These are phyloP conservation scores for Candida schatavii DNA, from an alignment of 805 yeast genomes.

Conservation along the genomic window DNA sequence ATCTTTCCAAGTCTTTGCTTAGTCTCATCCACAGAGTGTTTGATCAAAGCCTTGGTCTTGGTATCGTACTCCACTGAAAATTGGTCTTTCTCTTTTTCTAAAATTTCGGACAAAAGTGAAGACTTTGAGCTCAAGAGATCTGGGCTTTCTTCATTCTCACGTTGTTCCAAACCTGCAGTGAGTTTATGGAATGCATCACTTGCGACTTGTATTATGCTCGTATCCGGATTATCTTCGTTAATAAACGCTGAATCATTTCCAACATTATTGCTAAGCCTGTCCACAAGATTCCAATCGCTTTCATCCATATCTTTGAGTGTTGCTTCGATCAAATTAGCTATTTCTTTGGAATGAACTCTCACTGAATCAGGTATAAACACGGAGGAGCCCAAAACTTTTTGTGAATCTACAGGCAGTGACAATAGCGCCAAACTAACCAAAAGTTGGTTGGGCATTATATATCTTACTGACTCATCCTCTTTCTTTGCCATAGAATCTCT, in stretches of 20 bases:
- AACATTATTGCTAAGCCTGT: constrained; percentile 20
- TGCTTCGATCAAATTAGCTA: constrained; percentile 56
- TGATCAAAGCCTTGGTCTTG: constrained; percentile 10
- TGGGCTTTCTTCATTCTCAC: constrained; percentile 1
- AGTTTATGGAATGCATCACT: constrained; percentile 8
- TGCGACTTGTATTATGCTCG: not conserved
- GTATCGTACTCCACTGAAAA: constrained; percentile 16
- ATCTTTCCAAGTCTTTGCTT: constrained; percentile 9
- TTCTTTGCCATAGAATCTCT: constrained; percentile 73
- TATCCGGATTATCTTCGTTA: constrained; percentile 6
- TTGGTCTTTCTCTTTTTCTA: constrained; percentile 8
- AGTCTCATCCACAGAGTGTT: constrained; percentile 18
- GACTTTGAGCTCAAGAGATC: constrained; percentile 12
- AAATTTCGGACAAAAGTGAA: constrained; percentile 13
- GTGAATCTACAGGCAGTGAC: constrained; percentile 53
- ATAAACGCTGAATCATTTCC: constrained; percentile 17
- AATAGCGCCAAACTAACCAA: constrained; percentile 58
- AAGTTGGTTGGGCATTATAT: constrained; percentile 77
- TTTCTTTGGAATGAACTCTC: constrained; percentile 51
- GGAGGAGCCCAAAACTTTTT: constrained; percentile 50
- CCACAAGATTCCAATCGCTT: constrained; percentile 37
- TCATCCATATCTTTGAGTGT: constrained; percentile 32
- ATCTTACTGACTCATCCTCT: constrained; percentile 82
- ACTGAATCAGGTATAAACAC: constrained; percentile 52
- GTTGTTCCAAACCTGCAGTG: constrained; percentile 10